Base-by-base conservation (phyloP, 805 yeast species). In the Wickerhamomyces hampshirensis region DNA sequence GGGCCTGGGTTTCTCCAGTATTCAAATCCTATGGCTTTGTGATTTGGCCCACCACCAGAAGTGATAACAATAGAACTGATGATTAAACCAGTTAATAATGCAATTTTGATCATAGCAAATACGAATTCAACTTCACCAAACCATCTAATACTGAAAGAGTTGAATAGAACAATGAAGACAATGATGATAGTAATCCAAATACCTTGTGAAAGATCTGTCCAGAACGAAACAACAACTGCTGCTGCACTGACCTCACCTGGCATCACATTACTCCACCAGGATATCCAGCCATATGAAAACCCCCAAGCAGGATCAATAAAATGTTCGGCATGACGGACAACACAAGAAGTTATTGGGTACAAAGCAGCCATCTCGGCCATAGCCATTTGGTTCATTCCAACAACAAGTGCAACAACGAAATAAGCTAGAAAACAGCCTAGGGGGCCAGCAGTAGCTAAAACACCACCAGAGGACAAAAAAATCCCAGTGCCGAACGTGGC, bases 111-210 rank as follows among this genome's bases (percentile, higher is more conserved):
- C 24, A 65, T 31, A 9, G 74, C 69, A 34, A 69, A 65, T 18
- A 56, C 28, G 42, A 70, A 69, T 46, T 71, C 77, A 0, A 73
- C 59, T 30, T 72, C 76, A 31, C 77, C 79, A 37, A 70, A 72
- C 26, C 66, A 56, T 34, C 55, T 48, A 8, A 62, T 63, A 37
- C 62, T 65, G 31, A 58, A 58, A 7, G 58, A 47, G 38, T 68
- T 69, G 14, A 60, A 53, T 1, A 51, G 44, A 21, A 65, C 47
- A 24, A 66, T 56, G 5, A 60, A 45, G 3, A 65, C 48, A 5
- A 61, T 60, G 39, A 68, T 60, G 6, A 66, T 55, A 3, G 71
- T 56, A 21, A 69, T 65, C 65, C 65, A 69, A 30, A 65, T 59
- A 30, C 69, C 74, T 6, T 69, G 66, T 35, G 57, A 64, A 13